Percentiles rank a stretch among this genome's conserved stretches.
phyloP scores from a whole-genome alignment of 495 filamentous ascomycete species.

The Xylaria longipes region DNA sequence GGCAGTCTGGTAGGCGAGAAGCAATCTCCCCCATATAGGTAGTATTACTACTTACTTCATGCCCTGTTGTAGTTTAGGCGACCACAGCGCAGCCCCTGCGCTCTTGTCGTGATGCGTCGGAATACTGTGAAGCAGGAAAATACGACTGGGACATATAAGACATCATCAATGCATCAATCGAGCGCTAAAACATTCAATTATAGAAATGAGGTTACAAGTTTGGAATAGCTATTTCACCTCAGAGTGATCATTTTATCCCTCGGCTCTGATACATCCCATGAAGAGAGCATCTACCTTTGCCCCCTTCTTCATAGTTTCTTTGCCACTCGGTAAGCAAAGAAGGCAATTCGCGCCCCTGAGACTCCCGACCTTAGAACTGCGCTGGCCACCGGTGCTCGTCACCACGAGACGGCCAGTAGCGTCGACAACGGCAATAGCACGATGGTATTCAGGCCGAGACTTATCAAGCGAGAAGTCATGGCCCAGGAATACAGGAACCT shows the following conservation, averaged over 20 bases:
- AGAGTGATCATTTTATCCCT: slow-evolving; percentile 15
- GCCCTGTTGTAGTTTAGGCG: no score
- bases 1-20: not conserved
- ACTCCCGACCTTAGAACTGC: slow-evolving; percentile 89
- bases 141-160: not conserved
- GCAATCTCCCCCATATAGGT: not conserved
- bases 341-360: slow-evolving; percentile 87
- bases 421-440: slow-evolving; percentile 68
- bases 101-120: not conserved
- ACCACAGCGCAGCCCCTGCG: no score
- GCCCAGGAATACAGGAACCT: slow-evolving; percentile 70
- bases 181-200: not conserved
- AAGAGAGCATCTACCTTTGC: slow-evolving; percentile 52
- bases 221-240: not conserved
- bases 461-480: slow-evolving; percentile 76
- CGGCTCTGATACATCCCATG: slow-evolving; percentile 47
- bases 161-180: not conserved
- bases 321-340: slow-evolving; percentile 69
- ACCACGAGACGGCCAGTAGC: slow-evolving; percentile 71
- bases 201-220: not conserved
- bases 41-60: no score
- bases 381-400: slow-evolving; percentile 84
- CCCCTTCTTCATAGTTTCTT: slow-evolving; percentile 50
- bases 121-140: not conserved
- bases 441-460: slow-evolving; percentile 84